These are phyloP conservation scores for Rugonectria rugulosa DNA, from an alignment of 2,329 filamentous ascomycete species.

Conservation along the genomic window DNA sequence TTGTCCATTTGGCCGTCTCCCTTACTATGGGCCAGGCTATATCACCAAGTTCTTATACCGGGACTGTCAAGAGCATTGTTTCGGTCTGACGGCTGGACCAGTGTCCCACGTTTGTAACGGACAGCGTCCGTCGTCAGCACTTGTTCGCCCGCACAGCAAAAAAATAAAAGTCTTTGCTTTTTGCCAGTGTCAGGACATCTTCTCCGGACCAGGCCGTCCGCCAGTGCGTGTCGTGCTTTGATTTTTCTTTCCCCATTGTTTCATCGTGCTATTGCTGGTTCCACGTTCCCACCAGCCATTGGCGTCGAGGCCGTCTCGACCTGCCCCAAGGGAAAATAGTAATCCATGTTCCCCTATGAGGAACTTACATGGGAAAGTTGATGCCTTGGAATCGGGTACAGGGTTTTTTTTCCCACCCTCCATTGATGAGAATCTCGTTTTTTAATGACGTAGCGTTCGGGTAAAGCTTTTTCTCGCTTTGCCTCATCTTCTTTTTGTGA, in stretches of 20 bases:
- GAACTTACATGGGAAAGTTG: not conserved
- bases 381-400: not conserved
- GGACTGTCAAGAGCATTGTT: not conserved
- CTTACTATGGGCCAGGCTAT: not conserved
- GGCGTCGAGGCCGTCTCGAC: not conserved
- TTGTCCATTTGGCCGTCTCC: not conserved
- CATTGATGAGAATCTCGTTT: not conserved
- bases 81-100: not conserved
- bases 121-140: not conserved
- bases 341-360: not conserved
- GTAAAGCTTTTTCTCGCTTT: not conserved
- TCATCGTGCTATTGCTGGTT: conserved; percentile 11
- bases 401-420: not conserved
- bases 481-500: not conserved
- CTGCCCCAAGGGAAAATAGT: not conserved
- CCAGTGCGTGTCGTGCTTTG: not conserved
- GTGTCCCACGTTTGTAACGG: conserved; percentile 16
- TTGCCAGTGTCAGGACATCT: conserved; percentile 13
- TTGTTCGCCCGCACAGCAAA: no score
- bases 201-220: conserved; percentile 13
- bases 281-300: conserved; percentile 17
- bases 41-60: conserved; percentile 5
- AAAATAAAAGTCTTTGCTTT: not conserved
- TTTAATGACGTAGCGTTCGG: not conserved
- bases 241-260: conserved; percentile 12